phyloP scores from a whole-genome alignment of 2,329 filamentous ascomycete species.

The Microcyclosporella mali region DNA sequence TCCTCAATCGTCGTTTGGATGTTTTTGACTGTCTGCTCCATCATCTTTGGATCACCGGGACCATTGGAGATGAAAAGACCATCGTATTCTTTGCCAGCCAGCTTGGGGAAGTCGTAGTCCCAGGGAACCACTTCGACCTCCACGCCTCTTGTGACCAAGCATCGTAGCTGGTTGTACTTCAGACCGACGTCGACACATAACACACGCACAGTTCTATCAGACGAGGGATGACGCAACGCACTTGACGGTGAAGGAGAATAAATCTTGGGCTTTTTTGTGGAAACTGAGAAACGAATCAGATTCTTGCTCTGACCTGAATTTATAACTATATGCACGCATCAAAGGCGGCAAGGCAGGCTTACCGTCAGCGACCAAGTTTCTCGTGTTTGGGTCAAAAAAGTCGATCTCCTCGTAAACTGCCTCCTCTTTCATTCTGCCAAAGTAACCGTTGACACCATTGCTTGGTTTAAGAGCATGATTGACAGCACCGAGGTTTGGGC shows the following conservation, averaged over 20 bases:
- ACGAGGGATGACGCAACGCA: slow-evolving; percentile 79
- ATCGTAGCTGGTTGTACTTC: slow-evolving; percentile 97
- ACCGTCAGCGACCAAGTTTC: slow-evolving; percentile 94
- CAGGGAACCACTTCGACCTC: slow-evolving; percentile 93
- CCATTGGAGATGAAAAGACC: slow-evolving; percentile 98
- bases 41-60: slow-evolving; percentile 85
- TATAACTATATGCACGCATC: slow-evolving; percentile 19
- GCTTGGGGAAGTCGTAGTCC: slow-evolving; percentile 81
- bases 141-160: slow-evolving; percentile 81
- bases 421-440: slow-evolving; percentile 28
- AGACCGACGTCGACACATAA: slow-evolving; percentile 93
- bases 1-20: slow-evolving; percentile 70
- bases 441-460: slow-evolving; percentile 31
- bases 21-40: slow-evolving; percentile 73
- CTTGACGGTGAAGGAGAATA: slow-evolving; percentile 68
- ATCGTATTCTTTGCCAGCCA: slow-evolving; percentile 79
- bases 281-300: slow-evolving; percentile 57
- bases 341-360: slow-evolving; percentile 38
- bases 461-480: slow-evolving; percentile 19
- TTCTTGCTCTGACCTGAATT: slow-evolving; percentile 11
- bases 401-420: slow-evolving; percentile 67
- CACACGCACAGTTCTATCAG: slow-evolving; percentile 70
- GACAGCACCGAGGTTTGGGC: slow-evolving; percentile 28
- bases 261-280: slow-evolving; percentile 76
- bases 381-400: slow-evolving; percentile 86